These are phyloP conservation scores for Saccharomycopsis sp. DNA, from an alignment of 805 yeast species.

Conservation along the genomic window DNA sequence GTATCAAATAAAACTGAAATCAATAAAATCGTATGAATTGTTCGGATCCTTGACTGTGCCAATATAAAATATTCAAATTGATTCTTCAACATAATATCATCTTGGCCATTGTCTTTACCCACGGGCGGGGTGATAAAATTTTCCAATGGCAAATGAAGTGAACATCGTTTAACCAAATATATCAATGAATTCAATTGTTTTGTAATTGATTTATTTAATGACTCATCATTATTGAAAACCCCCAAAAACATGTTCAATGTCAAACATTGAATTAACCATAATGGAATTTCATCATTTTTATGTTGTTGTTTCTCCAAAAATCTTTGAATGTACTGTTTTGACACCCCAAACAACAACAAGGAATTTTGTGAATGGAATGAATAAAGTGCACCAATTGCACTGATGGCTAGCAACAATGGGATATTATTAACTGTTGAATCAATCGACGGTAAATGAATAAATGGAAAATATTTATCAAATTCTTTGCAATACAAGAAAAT, in stretches of 20 bases:
- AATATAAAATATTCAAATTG: slow-evolving; percentile 48
- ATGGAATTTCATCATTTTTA: slow-evolving; percentile 56
- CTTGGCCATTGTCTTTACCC: slow-evolving; percentile 31
- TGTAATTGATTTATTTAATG: slow-evolving; percentile 61
- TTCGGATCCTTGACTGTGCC: slow-evolving; percentile 72
- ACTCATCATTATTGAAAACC: slow-evolving; percentile 57
- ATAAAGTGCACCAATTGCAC: slow-evolving; percentile 84
- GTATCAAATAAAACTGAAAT: slow-evolving; percentile 52
- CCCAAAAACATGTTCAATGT: slow-evolving; percentile 79
- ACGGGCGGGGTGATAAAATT: slow-evolving; percentile 37
- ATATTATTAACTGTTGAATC: slow-evolving; percentile 42
- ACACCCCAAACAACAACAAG: slow-evolving; percentile 57
- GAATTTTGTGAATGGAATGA: slow-evolving; percentile 77
- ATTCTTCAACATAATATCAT: slow-evolving; percentile 25
- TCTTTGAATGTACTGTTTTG: slow-evolving; percentile 59
- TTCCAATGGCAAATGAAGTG: slow-evolving; percentile 57
- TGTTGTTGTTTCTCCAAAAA: slow-evolving; percentile 50
- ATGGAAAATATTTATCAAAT: slow-evolving; percentile 77
- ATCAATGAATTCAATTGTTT: slow-evolving; percentile 77
- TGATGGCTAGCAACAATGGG: slow-evolving; percentile 72
- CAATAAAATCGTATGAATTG: slow-evolving; percentile 58
- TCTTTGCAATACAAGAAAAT: slow-evolving; percentile 67
- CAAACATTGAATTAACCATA: slow-evolving; percentile 83
- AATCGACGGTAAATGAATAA: slow-evolving; percentile 66
- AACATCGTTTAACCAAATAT: slow-evolving; percentile 65